Evolutionary conservation across 2,329 filamentous ascomycete species (phyloP), one percentile per base, ranked within the genome.

Genomic region (Cladophialophora psammophila): DNA sequence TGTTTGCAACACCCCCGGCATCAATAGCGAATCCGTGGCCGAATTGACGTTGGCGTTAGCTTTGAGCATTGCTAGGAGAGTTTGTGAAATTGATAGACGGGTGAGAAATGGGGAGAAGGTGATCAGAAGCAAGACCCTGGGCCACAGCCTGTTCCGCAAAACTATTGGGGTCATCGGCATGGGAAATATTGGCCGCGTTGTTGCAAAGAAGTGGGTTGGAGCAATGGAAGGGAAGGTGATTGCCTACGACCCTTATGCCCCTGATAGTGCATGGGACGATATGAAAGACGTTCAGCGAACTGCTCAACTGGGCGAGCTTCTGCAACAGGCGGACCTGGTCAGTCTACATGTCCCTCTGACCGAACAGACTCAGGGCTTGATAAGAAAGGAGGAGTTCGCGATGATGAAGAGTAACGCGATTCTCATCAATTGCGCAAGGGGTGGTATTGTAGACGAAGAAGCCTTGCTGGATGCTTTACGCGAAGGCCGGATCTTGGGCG

Each of bases 401-500:
- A 60, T 67, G 12, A 81, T 82, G 79, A 81, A 80, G 72, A 67
- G 64, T 4, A 75, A 75, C 2, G 77, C 79, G 0, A 80, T 82
- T 5, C 55, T 82, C 15, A 76, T 81, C 63, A 82, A 81, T 60
- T 74, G 77, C 0, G 80, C 80, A 0, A 72, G 80, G 0, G 80
- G 79, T 1, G 80, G 79, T 0, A 80, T 82, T 34, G 71, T 82
- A 1, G 76, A 81, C 13, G 80, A 81, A 61, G 67, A 57, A 0
- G 78, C 78, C 55, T 65, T 81, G 2, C 67, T 72, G 26, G 66
- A 71, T 0, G 79, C 76, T 0, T 60, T 82, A 0, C 60, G 69
- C 0, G 77, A 80, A 13, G 71, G 75, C 0, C 66, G 77, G 9
- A 76, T 81, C 0, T 80, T 76, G 75, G 79, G 79, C 0, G 80